Percentiles rank a stretch among this genome's conserved stretches.
Evolutionary conservation across 2,329 filamentous ascomycete genomes (phyloP).

Genomic region (Colletotrichum sp.): DNA sequence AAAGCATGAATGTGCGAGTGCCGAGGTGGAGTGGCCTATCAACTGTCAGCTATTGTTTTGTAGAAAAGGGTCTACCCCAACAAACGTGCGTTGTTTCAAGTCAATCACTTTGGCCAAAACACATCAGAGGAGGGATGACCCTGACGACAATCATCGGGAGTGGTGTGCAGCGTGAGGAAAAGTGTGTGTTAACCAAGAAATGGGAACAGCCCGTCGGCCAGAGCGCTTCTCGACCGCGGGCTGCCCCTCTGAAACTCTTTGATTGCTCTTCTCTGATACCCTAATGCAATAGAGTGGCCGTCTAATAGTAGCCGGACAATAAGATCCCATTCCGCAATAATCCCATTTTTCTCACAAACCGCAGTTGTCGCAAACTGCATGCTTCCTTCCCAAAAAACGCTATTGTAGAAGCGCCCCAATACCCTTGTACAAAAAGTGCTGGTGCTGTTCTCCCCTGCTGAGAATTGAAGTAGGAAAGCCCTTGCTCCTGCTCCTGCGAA

Average conservation of each 20-base stretch:
- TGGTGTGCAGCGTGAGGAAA: neutral
- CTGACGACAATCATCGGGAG: neutral
- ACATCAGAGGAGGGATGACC: neutral
- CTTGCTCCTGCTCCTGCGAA: neutral
- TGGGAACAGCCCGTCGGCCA: slow-evolving; percentile 3
- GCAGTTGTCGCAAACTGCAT: neutral
- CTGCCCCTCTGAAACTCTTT: slow-evolving; percentile 5
- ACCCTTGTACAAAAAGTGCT: slow-evolving; percentile 8
- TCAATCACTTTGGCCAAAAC: slow-evolving; percentile 15
- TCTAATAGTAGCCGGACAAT: slow-evolving; percentile 6
- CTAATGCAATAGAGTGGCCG: slow-evolving; percentile 11
- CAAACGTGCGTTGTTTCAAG: slow-evolving; percentile 12
- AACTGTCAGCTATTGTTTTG: slow-evolving; percentile 1
- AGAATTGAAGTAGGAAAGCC: slow-evolving; percentile 3
- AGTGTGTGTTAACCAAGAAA: slow-evolving; percentile 1
- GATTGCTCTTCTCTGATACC: slow-evolving; percentile 17
- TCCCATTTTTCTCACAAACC: slow-evolving; percentile 1
- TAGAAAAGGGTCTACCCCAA: slow-evolving; percentile 1
- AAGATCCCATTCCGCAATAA: neutral
- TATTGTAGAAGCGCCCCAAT: neutral
- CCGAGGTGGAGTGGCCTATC: neutral
- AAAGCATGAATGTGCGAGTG: neutral
- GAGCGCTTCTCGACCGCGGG: slow-evolving; percentile 20
- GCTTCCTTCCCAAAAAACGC: neutral
- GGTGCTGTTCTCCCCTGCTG: slow-evolving; percentile 15